Evolutionary conservation across 2,329 filamentous ascomycete species (phyloP).

Genomic region (Penicillium sp.): DNA sequence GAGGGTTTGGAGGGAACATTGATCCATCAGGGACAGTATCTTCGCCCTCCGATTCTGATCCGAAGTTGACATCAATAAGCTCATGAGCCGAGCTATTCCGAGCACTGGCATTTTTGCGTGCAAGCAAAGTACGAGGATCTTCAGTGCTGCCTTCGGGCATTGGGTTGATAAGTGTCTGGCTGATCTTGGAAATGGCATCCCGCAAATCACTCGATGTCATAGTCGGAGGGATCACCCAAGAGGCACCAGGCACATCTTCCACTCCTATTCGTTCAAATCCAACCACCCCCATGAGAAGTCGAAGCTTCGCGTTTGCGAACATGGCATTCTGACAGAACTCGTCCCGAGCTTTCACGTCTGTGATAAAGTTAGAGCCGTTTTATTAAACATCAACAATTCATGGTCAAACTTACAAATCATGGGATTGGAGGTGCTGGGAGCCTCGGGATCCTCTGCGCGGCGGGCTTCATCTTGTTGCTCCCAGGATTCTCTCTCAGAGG

Average conservation of each 20-base stretch:
- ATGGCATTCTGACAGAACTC: constrained; percentile 69
- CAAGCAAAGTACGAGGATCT: constrained; percentile 75
- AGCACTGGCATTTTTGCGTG: constrained; percentile 60
- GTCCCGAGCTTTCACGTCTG: constrained; percentile 64
- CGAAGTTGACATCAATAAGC: constrained; percentile 59
- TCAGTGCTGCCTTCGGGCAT: constrained; percentile 74
- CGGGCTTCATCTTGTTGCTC: constrained; percentile 67
- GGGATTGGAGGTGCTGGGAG: constrained; percentile 25
- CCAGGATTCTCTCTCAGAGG: constrained; percentile 74
- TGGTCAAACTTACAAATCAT: constrained; percentile 48
- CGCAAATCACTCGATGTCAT: constrained; percentile 66
- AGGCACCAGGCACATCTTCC: constrained; percentile 72
- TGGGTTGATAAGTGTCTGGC: constrained; percentile 75
- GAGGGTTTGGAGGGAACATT: constrained; percentile 63
- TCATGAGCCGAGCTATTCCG: constrained; percentile 32
- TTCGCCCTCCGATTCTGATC: constrained; percentile 68
- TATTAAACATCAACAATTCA: not conserved
- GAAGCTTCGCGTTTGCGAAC: constrained; percentile 86
- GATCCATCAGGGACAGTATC: constrained; percentile 58
- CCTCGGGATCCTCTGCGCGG: constrained; percentile 40
- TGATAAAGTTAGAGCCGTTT: not conserved
- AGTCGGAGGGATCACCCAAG: constrained; percentile 73
- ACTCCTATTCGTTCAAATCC: constrained; percentile 66
- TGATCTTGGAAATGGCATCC: constrained; percentile 70
- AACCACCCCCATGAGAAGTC: constrained; percentile 76